Conservation (phyloP, 495 filamentous ascomycete species). For the Trichoderma reesei region DNA sequence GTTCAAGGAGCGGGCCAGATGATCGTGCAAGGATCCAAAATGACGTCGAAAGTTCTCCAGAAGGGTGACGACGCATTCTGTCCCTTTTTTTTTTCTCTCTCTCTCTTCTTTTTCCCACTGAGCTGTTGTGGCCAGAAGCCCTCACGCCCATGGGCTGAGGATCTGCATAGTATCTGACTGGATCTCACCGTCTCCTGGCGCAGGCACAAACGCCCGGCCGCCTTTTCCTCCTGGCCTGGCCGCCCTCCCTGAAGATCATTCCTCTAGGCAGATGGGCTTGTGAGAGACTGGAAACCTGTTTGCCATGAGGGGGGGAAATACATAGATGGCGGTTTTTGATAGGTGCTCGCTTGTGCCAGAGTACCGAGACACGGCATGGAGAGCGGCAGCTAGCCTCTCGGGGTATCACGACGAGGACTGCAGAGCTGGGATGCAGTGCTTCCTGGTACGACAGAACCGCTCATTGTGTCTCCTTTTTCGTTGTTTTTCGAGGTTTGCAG, state of each 20-base stretch:
- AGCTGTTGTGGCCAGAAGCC: too few relatives aligned
- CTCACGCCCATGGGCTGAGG: not conserved
- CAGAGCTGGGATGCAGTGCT: too few relatives aligned
- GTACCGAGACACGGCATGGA: not conserved
- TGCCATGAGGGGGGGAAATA: not conserved
- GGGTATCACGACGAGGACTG: not conserved
- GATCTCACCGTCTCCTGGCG: not conserved
- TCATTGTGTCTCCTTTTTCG: not conserved
- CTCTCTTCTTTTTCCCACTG: too few relatives aligned
- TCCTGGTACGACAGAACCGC: too few relatives aligned
- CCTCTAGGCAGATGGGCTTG: too few relatives aligned
- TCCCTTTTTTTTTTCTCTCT: not conserved
- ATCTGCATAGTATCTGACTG: constrained; percentile 1
- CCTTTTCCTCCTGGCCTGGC: too few relatives aligned
- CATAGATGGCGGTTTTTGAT: not conserved
- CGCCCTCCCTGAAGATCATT: constrained; percentile 6
- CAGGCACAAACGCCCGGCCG: not conserved
- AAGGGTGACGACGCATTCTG: constrained; percentile 3
- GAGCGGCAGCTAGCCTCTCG: not conserved
- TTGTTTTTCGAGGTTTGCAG: not conserved
- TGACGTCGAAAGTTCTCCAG: not conserved
- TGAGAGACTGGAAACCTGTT: not conserved
- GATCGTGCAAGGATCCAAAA: not conserved
- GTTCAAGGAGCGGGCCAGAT: not conserved
- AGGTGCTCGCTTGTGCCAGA: not conserved